phyloP scores from a whole-genome alignment of 768 basidiomycete species.

The Lactifluus subvellereus region DNA sequence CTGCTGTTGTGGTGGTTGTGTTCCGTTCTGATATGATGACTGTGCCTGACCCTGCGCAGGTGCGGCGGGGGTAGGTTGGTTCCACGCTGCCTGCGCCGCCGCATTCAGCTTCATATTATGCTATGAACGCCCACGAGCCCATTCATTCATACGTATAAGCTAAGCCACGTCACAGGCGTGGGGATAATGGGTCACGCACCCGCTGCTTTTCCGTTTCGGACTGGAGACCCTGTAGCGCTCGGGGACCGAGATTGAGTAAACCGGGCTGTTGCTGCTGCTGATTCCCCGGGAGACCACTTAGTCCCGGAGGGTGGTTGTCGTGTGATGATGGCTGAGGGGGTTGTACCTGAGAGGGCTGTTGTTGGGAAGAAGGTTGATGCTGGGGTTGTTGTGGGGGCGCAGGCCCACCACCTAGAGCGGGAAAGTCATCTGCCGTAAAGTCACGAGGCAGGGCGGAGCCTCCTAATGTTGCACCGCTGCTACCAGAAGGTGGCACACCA shows the following conservation, averaged over 20 bases:
- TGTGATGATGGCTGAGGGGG: slow-evolving; percentile 33
- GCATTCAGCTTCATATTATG: slow-evolving; percentile 58
- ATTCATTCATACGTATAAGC: slow-evolving; percentile 1
- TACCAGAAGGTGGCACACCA: slow-evolving; percentile 44
- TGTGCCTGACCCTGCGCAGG: slow-evolving; percentile 30
- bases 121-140: background rate
- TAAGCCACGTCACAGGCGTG: slow-evolving; percentile 14
- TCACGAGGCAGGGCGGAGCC: slow-evolving; percentile 47
- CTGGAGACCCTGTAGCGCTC: slow-evolving; percentile 40
- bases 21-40: slow-evolving; percentile 41
- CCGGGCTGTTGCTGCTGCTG: slow-evolving; percentile 62
- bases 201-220: slow-evolving; percentile 63
- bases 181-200: slow-evolving; percentile 40
- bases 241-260: slow-evolving; percentile 51
- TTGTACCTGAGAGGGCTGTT: slow-evolving; percentile 21
- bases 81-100: slow-evolving; percentile 59
- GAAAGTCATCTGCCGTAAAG: slow-evolving; percentile 87
- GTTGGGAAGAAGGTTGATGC: slow-evolving; percentile 28
- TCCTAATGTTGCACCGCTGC: slow-evolving; percentile 29
- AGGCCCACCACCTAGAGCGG: slow-evolving; percentile 69
- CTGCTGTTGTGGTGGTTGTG: slow-evolving; percentile 35
- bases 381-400: slow-evolving; percentile 40
- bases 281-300: slow-evolving; percentile 55
- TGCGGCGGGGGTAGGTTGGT: slow-evolving; percentile 45
- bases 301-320: slow-evolving; percentile 60